phyloP scores from a whole-genome alignment of 2,329 filamentous ascomycete species.

The Aspergillus tanneri region DNA sequence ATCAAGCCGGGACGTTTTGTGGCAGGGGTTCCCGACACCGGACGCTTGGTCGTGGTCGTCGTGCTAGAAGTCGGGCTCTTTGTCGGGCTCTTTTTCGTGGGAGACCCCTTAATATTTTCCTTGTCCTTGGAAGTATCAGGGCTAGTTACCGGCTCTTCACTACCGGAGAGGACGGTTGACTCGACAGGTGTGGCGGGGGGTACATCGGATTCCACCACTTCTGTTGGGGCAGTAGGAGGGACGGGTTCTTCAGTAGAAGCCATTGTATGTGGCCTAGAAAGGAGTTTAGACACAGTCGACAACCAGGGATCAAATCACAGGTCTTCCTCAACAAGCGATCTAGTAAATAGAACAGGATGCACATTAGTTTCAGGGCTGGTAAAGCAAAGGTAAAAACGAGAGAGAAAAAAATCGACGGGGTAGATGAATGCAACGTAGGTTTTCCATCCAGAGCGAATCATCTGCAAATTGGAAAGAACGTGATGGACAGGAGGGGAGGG shows the following conservation, averaged over 20 bases:
- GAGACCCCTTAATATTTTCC: conserved; percentile 32
- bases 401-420: neutral
- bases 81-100: conserved; percentile 32
- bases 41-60: conserved; percentile 33
- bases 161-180: conserved; percentile 33
- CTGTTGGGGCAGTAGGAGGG: conserved; percentile 22
- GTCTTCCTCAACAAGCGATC: conserved; percentile 7
- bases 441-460: no score
- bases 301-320: conserved; percentile 6
- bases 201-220: conserved; percentile 27
- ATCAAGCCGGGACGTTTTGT: conserved; percentile 40
- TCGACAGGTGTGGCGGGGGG: conserved; percentile 38
- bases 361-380: conserved; percentile 13
- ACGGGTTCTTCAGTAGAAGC: conserved; percentile 37
- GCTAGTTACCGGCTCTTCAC: conserved; percentile 35
- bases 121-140: conserved; percentile 38
- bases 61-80: conserved; percentile 23
- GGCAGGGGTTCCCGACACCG: conserved; percentile 35
- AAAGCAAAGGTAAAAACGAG: neutral
- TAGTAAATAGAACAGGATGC: conserved; percentile 16
- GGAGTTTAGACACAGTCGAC: neutral
- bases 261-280: conserved; percentile 24
- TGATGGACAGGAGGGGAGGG: neutral
- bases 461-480: neutral
- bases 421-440: neutral